phyloP scores from a whole-genome alignment of 2,329 filamentous ascomycete genomes.

The Neurospora sp. region DNA sequence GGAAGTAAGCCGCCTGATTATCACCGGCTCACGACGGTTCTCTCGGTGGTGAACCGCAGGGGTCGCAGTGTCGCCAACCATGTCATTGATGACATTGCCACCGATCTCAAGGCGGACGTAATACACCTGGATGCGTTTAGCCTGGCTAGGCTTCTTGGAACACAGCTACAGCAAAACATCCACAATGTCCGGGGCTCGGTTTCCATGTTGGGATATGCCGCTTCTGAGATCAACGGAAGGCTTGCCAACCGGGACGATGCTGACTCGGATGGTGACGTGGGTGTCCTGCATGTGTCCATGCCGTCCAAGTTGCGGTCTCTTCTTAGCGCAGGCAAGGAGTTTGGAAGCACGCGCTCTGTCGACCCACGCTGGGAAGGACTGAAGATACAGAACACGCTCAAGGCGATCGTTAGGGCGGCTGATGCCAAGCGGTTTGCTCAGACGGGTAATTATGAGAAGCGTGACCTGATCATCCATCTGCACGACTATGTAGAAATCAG shows the following conservation, averaged over 20 bases:
- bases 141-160: constrained; percentile 58
- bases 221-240: constrained; percentile 45
- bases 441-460: constrained; percentile 8
- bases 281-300: constrained; percentile 19
- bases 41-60: constrained; percentile 26
- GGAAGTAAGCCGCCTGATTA: constrained; percentile 14
- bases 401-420: constrained; percentile 43
- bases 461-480: constrained; percentile 60
- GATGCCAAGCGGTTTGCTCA: constrained; percentile 24
- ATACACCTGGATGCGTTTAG: constrained; percentile 60
- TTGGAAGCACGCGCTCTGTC: constrained; percentile 12
- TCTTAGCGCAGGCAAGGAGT: constrained; percentile 18
- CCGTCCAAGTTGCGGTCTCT: constrained; percentile 15
- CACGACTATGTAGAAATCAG: constrained; percentile 74
- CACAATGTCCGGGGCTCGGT: constrained; percentile 39
- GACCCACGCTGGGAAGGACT: constrained; percentile 51
- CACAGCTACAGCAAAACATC: constrained; percentile 55
- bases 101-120: constrained; percentile 50
- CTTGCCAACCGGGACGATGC: constrained; percentile 31
- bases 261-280: constrained; percentile 28
- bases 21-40: constrained; percentile 25
- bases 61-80: constrained; percentile 19
- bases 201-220: constrained; percentile 46
- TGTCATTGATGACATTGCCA: constrained; percentile 22
- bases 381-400: constrained; percentile 48